Evolutionary conservation across 1,139 yeast genomes (phyloP).

Genomic region (Suhomyces terraborum): DNA sequence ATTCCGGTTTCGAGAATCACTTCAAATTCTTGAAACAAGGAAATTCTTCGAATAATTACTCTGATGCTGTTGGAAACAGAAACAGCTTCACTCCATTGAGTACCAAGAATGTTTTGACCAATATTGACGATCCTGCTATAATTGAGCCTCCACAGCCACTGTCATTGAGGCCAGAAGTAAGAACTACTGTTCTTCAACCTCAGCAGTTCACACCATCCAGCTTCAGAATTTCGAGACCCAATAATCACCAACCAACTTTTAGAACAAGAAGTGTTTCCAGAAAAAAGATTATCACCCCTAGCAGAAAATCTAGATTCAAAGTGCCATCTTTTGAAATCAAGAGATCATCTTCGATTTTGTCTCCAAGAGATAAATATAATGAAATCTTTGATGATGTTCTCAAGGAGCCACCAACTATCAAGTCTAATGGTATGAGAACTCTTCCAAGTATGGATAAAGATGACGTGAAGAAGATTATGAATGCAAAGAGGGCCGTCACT

Average conservation of each 20-base stretch:
- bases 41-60: conserved; percentile 21
- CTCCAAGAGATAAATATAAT: conserved; percentile 43
- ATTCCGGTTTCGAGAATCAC: conserved; percentile 48
- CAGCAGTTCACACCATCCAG: conserved; percentile 9
- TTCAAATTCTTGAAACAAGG: conserved; percentile 32
- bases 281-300: conserved; percentile 7
- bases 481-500: conserved; percentile 41
- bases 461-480: conserved; percentile 45
- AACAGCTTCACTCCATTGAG: conserved; percentile 32
- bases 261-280: conserved; percentile 9
- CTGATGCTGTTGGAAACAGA: conserved; percentile 26
- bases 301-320: conserved; percentile 33
- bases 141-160: conserved; percentile 28
- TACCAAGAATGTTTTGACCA: conserved; percentile 32
- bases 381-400: conserved; percentile 46
- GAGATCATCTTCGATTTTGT: conserved; percentile 35
- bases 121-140: conserved; percentile 24
- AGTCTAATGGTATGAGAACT: conserved; percentile 44
- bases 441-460: conserved; percentile 53
- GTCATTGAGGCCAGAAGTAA: conserved; percentile 11
- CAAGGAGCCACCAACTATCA: conserved; percentile 38
- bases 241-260: conserved; percentile 7
- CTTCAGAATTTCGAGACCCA: conserved; percentile 12
- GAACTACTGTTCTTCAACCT: conserved; percentile 10
- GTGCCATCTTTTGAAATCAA: conserved; percentile 51